Percentiles rank a stretch among this genome's conserved stretches.
These are phyloP conservation scores for Ammopiptanthus mongolicus DNA, from an alignment of 306 rosid species.

Conservation along the genomic window DNA sequence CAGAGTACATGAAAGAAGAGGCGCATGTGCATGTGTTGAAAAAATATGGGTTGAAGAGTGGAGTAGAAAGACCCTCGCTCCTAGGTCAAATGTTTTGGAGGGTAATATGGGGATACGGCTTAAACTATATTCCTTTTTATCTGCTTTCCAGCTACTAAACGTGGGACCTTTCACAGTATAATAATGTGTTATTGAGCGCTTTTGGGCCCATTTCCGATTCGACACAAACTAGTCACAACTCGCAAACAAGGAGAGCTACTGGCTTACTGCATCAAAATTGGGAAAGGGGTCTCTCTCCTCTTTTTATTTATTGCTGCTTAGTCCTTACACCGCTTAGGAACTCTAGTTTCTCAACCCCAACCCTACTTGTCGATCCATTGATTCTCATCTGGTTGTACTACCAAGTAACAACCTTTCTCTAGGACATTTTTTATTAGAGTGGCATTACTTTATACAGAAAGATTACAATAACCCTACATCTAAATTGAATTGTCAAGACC, in stretches of 20 bases:
- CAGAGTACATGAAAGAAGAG: neutral
- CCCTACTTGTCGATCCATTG: neutral
- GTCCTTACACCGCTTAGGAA: neutral
- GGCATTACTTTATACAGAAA: neutral
- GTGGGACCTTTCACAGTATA: conserved; percentile 23
- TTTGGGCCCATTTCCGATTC: conserved; percentile 42
- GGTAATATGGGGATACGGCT: conserved; percentile 13
- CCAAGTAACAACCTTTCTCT: neutral
- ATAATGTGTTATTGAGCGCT: neutral
- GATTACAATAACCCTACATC: neutral
- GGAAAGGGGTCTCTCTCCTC: conserved; percentile 14
- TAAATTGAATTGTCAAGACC: neutral
- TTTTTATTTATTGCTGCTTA: neutral
- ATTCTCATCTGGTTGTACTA: neutral
- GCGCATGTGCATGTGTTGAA: conserved; percentile 22
- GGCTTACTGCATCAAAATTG: conserved; percentile 4
- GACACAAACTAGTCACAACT: conserved; percentile 18
- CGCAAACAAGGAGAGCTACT: neutral
- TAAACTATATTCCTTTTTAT: conserved; percentile 25
- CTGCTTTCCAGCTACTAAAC: conserved; percentile 46
- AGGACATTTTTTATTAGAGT: neutral
- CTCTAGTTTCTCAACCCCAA: neutral
- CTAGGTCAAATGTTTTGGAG: conserved; percentile 11
- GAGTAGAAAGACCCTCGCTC: neutral
- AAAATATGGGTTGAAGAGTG: neutral